Evolutionary conservation across 1,284 basidiomycete species (phyloP), one percentile per base, ranked within the genome.

Genomic region (Fomitopsis betulina): DNA sequence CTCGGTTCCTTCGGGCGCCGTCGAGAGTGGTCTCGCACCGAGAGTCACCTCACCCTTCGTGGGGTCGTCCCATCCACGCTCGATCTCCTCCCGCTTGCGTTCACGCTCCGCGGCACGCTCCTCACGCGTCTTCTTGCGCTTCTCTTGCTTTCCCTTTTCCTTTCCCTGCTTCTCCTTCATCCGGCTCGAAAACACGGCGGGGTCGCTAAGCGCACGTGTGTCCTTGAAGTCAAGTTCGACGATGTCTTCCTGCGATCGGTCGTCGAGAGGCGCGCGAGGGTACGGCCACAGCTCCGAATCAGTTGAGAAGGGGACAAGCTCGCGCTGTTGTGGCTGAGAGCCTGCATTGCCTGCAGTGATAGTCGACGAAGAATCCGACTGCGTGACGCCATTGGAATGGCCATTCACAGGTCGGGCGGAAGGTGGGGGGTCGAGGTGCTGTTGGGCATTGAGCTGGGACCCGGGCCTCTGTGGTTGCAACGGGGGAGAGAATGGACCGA

Each of bases 151-250:
- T 15, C 35, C 35, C 13, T 37, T 12, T 42, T 67, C 67, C 56
- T 60, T 62, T 53, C 58, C 63, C 64, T 69, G 65, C 58, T 74
- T 72, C 59, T 70, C 65, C 63, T 72, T 71, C 64, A 70, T 68
- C 62, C 67, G 61, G 40, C 58, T 68, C 52, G 74, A 72, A 62
- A 85, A 85, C 5, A 77, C 76, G 43, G 77, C 76, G 1, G 81
- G 80, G 63, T 89, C 84, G 65, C 85, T 87, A 62, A 89, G 67
- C 12, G 83, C 82, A 56, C 85, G 83, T 45, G 79, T 89, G 55
- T 89, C 87, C 5, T 78, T 77, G 65, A 87, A 89, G 67, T 87
- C 85, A 50, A 89, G 79, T 68, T 89, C 87, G 6, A 89, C 78
- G 23, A 89, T 80, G 55, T 73, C 83, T 59, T 72, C 71, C 17